Percentiles rank a stretch among this genome's conserved stretches.
phyloP scores from a whole-genome alignment of 768 basidiomycete genomes.

The Cubamyces sp. region DNA sequence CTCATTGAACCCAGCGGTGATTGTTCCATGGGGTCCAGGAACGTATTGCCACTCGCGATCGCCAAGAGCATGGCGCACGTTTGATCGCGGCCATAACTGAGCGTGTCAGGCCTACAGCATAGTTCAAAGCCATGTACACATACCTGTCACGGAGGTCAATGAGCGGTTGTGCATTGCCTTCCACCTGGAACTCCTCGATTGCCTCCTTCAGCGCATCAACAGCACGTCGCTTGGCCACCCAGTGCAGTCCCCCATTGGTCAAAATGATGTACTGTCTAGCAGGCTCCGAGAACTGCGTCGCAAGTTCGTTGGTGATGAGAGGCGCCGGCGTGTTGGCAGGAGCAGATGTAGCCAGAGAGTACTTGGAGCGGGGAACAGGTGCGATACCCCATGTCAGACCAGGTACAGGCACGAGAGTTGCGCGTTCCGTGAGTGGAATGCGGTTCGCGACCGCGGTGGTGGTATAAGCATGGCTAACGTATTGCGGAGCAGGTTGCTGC shows the following conservation, averaged over 20 bases:
- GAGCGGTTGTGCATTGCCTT: slow-evolving; percentile 77
- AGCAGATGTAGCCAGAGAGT: slow-evolving; percentile 35
- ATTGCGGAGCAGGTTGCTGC: slow-evolving; percentile 45
- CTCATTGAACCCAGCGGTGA: slow-evolving; percentile 49
- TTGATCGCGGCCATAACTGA: slow-evolving; percentile 89
- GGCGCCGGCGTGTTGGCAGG: slow-evolving; percentile 48
- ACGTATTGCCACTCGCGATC: slow-evolving; percentile 83
- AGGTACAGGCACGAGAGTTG: slow-evolving; percentile 74
- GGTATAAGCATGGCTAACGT: slow-evolving; percentile 45
- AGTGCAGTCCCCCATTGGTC: slow-evolving; percentile 83
- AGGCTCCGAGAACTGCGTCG: slow-evolving; percentile 75
- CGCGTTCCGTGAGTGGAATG: slow-evolving; percentile 76
- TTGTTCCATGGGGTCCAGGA: slow-evolving; percentile 62
- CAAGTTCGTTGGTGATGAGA: slow-evolving; percentile 75
- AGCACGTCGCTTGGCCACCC: slow-evolving; percentile 79
- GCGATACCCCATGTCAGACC: slow-evolving; percentile 88
- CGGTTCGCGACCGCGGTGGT: slow-evolving; percentile 43
- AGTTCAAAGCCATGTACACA: slow-evolving; percentile 16
- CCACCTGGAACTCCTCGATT: slow-evolving; percentile 79
- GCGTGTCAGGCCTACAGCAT: neutral
- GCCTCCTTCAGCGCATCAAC: slow-evolving; percentile 83
- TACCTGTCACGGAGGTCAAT: slow-evolving; percentile 84
- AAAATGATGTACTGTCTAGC: slow-evolving; percentile 85
- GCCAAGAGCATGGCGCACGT: slow-evolving; percentile 91
- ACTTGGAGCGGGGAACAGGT: slow-evolving; percentile 45